phyloP scores from a whole-genome alignment of 1,284 basidiomycete species.

The Hymenochaete sp. region DNA sequence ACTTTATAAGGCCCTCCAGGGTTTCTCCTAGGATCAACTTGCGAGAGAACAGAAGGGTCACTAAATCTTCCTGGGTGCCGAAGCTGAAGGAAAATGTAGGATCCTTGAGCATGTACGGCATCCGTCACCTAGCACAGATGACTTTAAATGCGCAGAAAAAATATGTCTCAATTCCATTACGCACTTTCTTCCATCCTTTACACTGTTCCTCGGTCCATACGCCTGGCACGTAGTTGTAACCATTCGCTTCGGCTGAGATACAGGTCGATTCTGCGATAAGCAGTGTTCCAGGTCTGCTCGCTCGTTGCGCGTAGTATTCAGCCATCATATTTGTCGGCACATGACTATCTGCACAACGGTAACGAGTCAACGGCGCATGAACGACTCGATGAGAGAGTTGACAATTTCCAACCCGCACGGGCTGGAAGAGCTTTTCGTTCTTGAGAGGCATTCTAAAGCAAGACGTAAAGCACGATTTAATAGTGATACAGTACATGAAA shows the following conservation, averaged over 20 bases:
- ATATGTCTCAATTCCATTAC: background rate
- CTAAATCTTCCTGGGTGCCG: constrained; percentile 42
- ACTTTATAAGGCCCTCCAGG: constrained; percentile 26
- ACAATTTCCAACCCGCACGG: constrained; percentile 26
- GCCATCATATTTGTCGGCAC: constrained; percentile 19
- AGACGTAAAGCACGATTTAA: no score
- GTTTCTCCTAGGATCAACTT: constrained; percentile 14
- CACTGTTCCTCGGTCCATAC: constrained; percentile 26
- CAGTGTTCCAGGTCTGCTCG: constrained; percentile 23
- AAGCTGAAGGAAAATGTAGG: constrained; percentile 39
- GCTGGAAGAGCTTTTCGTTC: constrained; percentile 24
- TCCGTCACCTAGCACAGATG: constrained; percentile 22
- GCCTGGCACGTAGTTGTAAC: constrained; percentile 21
- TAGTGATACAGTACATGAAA: no score
- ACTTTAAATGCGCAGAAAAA: background rate
- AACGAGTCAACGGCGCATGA: constrained; percentile 29
- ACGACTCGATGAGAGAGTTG: constrained; percentile 27
- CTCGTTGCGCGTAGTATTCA: constrained; percentile 27
- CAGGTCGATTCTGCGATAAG: constrained; percentile 28
- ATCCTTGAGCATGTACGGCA: constrained; percentile 37
- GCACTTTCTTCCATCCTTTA: constrained; percentile 26
- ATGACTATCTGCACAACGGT: constrained; percentile 22
- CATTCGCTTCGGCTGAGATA: constrained; percentile 21
- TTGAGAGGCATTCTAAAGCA: no score
- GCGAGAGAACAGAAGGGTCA: constrained; percentile 25